Evolutionary conservation across 768 basidiomycete genomes (phyloP).

Genomic region (Chiua virens): DNA sequence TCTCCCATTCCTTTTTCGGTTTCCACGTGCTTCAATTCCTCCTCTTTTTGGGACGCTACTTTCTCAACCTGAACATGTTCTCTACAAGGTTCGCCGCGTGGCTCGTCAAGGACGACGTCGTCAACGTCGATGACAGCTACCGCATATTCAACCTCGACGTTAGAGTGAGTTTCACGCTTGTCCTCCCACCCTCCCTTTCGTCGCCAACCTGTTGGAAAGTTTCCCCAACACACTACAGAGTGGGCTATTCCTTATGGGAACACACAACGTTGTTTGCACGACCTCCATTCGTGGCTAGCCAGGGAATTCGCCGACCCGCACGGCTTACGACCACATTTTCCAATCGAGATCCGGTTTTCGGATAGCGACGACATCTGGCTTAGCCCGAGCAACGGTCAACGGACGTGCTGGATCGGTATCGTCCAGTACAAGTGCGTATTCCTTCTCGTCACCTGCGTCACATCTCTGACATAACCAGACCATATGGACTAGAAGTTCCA

Average conservation of each 20-base stretch:
- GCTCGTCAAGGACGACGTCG: constrained; percentile 55
- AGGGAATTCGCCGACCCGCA: constrained; percentile 61
- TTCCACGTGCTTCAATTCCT: constrained; percentile 83
- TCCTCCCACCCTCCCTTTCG: background rate
- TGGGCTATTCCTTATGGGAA: constrained; percentile 83
- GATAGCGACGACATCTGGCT: constrained; percentile 92
- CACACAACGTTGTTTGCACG: constrained; percentile 65
- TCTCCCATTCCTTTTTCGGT: constrained; percentile 70
- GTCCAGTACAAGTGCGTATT: constrained; percentile 88
- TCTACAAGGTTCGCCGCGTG: constrained; percentile 67
- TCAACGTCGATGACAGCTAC: constrained; percentile 74
- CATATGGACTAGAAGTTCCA: constrained; percentile 80
- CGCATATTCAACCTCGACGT: constrained; percentile 93
- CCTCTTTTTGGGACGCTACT: constrained; percentile 72
- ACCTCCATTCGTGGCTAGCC: constrained; percentile 70
- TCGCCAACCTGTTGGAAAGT: constrained; percentile 43
- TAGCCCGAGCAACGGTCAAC: constrained; percentile 77
- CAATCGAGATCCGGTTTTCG: constrained; percentile 90
- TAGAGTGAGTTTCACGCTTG: constrained; percentile 55
- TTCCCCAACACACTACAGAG: constrained; percentile 92
- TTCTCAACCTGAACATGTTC: constrained; percentile 60
- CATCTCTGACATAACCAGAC: constrained; percentile 46
- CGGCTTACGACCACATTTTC: constrained; percentile 88
- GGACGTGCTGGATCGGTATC: constrained; percentile 94
- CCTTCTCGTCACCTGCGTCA: background rate